Evolutionary conservation across 2,329 filamentous ascomycete genomes (phyloP).

Genomic region (Colletotrichum costaricense): DNA sequence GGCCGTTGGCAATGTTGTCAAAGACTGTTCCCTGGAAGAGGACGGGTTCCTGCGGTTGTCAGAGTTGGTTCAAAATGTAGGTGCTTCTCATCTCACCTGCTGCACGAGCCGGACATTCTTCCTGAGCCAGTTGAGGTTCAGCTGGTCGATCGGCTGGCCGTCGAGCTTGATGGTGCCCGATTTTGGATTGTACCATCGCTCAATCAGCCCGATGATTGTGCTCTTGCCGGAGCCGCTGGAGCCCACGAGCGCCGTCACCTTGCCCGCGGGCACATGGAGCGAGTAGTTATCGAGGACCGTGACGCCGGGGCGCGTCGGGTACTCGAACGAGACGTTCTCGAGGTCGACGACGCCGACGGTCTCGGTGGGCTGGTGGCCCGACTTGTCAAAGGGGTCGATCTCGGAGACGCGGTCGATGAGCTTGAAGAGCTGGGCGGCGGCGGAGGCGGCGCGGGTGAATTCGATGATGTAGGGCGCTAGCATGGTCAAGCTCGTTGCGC

Average conservation of each 20-base stretch:
- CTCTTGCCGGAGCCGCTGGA: slow-evolving; percentile 52
- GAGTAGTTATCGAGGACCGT: slow-evolving; percentile 55
- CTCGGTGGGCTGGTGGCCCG: slow-evolving; percentile 44
- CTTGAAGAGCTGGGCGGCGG: slow-evolving; percentile 48
- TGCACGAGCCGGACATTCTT: slow-evolving; percentile 52
- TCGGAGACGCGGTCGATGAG: slow-evolving; percentile 51
- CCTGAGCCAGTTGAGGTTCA: slow-evolving; percentile 53
- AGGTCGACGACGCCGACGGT: slow-evolving; percentile 50
- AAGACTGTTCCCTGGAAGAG: slow-evolving; percentile 56
- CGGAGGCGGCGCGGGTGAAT: slow-evolving; percentile 51
- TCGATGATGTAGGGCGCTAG: slow-evolving; percentile 51
- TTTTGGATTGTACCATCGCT: slow-evolving; percentile 51
- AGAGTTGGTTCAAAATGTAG: background rate
- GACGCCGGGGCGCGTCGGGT: slow-evolving; percentile 56
- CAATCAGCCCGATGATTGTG: slow-evolving; percentile 52
- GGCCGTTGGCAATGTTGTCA: slow-evolving; percentile 62
- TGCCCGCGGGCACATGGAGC: slow-evolving; percentile 56
- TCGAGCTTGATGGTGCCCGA: slow-evolving; percentile 50
- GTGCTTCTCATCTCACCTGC: slow-evolving; percentile 36
- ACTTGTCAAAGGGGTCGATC: slow-evolving; percentile 49
- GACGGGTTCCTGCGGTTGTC: slow-evolving; percentile 46
- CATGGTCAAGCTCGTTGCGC: slow-evolving; percentile 48
- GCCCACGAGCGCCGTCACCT: slow-evolving; percentile 53
- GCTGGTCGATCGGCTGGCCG: slow-evolving; percentile 44
- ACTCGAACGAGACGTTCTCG: slow-evolving; percentile 55